These are phyloP conservation scores for Phytopythium mirpurense DNA, from an alignment of 352 stramenopile genomes.

Conservation along the genomic window DNA sequence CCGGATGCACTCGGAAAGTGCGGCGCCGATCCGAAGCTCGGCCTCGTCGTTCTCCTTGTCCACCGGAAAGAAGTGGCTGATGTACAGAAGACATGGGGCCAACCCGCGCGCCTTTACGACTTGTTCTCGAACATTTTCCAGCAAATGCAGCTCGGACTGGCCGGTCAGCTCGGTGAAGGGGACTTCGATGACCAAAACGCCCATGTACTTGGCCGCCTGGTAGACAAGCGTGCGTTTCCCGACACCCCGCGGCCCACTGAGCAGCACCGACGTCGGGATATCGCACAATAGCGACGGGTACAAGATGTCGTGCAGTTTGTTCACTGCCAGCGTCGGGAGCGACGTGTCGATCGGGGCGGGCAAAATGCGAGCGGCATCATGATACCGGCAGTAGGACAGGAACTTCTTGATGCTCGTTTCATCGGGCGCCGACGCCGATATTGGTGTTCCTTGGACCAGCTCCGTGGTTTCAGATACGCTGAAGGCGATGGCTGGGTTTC, in stretches of 20 bases:
- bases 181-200: slow-evolving; percentile 67
- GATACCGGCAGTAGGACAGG: slow-evolving; percentile 21
- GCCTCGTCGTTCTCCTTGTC: slow-evolving; percentile 78
- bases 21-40: slow-evolving; percentile 51
- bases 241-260: slow-evolving; percentile 60
- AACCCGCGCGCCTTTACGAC: slow-evolving; percentile 62
- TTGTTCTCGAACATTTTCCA: slow-evolving; percentile 72
- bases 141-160: slow-evolving; percentile 60
- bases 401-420: slow-evolving; percentile 53
- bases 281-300: slow-evolving; percentile 63
- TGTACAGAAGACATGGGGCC: slow-evolving; percentile 73
- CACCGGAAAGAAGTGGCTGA: slow-evolving; percentile 70
- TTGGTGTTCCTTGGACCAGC: slow-evolving; percentile 56
- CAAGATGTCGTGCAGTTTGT: slow-evolving; percentile 58
- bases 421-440: slow-evolving; percentile 42
- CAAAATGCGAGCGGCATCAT: slow-evolving; percentile 3
- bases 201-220: slow-evolving; percentile 58
- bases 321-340: slow-evolving; percentile 29
- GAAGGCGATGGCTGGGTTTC: slow-evolving; percentile 27
- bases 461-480: slow-evolving; percentile 58
- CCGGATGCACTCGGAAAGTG: slow-evolving; percentile 61
- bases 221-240: slow-evolving; percentile 72
- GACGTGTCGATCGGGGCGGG: slow-evolving; percentile 13
- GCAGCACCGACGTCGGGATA: slow-evolving; percentile 63
- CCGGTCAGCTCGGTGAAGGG: slow-evolving; percentile 72